Evolutionary conservation across 441 rosid genomes (phyloP), one percentile per base, ranked within the genome.

Genomic region (Capsella rubella): DNA sequence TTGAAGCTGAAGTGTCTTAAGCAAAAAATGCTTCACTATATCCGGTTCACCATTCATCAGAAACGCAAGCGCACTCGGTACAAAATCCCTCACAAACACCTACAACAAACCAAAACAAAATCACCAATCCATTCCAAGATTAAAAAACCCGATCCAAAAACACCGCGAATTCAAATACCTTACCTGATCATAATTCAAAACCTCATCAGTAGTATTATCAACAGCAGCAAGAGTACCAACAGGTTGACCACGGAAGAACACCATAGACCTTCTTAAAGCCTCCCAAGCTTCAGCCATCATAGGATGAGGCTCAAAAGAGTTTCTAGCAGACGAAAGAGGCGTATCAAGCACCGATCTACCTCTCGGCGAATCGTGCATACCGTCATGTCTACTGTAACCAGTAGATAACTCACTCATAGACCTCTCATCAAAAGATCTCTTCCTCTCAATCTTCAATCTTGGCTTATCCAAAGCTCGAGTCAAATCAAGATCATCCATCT

Each of bases 261-360:
- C 96, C 72, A 91, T 76, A 2, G 97, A 91, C 61, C 83, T 79
- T 9, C 90, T 75, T 8, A 93, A 80, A 58, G 98, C 90, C 54
- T 93, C 97, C 98, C 97, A 93, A 3, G 98, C 97, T 10, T 93
- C 98, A 27, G 93, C 95, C 70, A 91, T 87, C 97, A 91, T 93
- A 0, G 98, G 96, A 54, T 90, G 98, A 7, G 96, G 86, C 67
- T 93, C 97, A 54, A 91, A 91, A 31, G 89, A 87, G 86, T 88
- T 89, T 69, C 91, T 85, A 52, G 96, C 62, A 0, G 85, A 88
- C 1, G 98, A 94, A 14, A 79, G 82, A 5, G 98, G 97, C 1
- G 97, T 88, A 66, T 88, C 87, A 27, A 87, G 78, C 50, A 87
- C 95, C 2, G 97, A 94, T 85, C 93, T 83, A 49, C 86, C 85